Conservation (phyloP, 2,329 filamentous ascomycete genomes). For the Phialophora macrospora region DNA sequence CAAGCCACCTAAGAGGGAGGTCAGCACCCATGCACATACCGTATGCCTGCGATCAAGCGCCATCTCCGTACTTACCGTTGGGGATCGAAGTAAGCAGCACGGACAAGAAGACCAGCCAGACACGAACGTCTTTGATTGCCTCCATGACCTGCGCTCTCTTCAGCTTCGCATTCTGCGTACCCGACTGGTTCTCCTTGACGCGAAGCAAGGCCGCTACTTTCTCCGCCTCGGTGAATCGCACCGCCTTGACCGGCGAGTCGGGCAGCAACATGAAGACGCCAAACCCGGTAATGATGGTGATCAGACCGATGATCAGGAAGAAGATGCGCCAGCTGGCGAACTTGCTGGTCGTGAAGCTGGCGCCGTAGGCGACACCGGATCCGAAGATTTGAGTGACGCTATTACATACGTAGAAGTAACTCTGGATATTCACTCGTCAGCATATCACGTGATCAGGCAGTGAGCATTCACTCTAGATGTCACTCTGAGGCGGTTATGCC, state of each 20-base stretch:
- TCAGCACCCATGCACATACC: neutral
- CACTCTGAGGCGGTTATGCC: too few species aligned
- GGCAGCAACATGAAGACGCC: slow-evolving; percentile 48
- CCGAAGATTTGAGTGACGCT: slow-evolving; percentile 49
- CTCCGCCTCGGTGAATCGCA: slow-evolving; percentile 46
- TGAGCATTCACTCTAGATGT: too few species aligned
- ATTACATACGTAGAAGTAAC: slow-evolving; percentile 40
- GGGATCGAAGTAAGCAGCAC: slow-evolving; percentile 32
- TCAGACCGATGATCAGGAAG: slow-evolving; percentile 54
- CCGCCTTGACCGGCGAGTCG: slow-evolving; percentile 49
- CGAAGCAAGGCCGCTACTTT: slow-evolving; percentile 49
- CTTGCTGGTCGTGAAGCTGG: slow-evolving; percentile 38
- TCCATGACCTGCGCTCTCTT: slow-evolving; percentile 55
- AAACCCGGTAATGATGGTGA: slow-evolving; percentile 49
- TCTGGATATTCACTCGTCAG: neutral
- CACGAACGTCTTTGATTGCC: slow-evolving; percentile 55
- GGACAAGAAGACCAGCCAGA: slow-evolving; percentile 49
- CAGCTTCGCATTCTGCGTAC: slow-evolving; percentile 58
- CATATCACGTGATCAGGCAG: too few species aligned
- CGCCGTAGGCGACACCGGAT: slow-evolving; percentile 46
- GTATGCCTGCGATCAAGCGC: neutral
- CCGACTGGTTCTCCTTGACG: slow-evolving; percentile 55
- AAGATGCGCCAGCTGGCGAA: slow-evolving; percentile 44
- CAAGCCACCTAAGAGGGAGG: slow-evolving; percentile 33
- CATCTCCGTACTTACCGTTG: slow-evolving; percentile 19